These are phyloP conservation scores for Salix arbutifolia DNA, from an alignment of 345 rosid genomes.

Conservation along the genomic window DNA sequence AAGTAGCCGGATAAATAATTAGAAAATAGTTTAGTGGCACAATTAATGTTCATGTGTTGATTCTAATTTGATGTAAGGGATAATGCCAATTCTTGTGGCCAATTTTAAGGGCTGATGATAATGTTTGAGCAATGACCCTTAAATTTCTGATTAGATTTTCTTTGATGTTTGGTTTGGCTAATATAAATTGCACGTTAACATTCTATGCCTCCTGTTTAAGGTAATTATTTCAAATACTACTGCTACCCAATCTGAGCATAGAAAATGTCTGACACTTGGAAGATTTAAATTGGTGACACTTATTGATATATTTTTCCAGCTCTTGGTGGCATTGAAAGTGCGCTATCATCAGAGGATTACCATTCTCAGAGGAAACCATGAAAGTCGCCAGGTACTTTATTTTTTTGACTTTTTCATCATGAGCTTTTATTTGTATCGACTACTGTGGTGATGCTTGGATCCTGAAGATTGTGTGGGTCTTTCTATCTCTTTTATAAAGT, in stretches of 20 bases:
- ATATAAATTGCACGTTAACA: neutral
- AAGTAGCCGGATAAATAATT: neutral
- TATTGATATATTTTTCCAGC: conserved; percentile 32
- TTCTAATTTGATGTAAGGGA: no score
- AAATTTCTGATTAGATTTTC: neutral
- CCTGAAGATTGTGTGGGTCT: neutral
- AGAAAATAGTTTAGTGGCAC: neutral
- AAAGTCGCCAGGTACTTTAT: conserved; percentile 81
- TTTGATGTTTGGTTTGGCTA: neutral
- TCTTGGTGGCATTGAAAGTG: conserved; percentile 81
- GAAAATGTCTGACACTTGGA: neutral
- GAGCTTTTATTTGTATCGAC: neutral
- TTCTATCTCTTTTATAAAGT: neutral
- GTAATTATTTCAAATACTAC: neutral
- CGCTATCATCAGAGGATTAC: conserved; percentile 84
- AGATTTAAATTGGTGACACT: neutral
- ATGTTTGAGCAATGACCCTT: neutral
- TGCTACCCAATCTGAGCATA: neutral
- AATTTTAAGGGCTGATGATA: neutral
- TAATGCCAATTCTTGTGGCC: neutral
- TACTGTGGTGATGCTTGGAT: neutral
- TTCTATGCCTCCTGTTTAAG: neutral
- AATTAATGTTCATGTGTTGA: neutral
- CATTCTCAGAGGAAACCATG: conserved; percentile 96
- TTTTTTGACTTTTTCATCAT: neutral